Percentiles rank a stretch among this genome's conserved stretches.
phyloP scores from a whole-genome alignment of 225 moss, liverwort and hornwort species.

The Takakia lepidozioides region DNA sequence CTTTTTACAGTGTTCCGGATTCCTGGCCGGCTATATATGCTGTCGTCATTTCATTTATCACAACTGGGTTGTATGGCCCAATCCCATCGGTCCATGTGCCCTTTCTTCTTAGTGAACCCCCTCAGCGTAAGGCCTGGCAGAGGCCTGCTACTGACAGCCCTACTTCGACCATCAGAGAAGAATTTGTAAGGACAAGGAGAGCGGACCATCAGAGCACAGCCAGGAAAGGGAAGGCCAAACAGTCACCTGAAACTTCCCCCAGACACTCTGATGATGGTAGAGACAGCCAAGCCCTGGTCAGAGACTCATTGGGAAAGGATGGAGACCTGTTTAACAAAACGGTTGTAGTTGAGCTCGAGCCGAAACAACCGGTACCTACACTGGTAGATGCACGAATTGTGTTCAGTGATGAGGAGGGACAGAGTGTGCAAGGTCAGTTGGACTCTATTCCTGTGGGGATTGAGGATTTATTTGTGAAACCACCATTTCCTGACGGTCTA shows the following conservation, averaged over 20 bases:
- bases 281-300: constrained; percentile 21
- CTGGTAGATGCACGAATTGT: constrained; percentile 80
- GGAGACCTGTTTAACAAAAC: constrained; percentile 29
- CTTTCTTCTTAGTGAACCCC: constrained; percentile 80
- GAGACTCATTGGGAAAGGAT: constrained; percentile 23
- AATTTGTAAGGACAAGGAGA: constrained; percentile 9
- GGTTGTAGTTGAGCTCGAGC: constrained; percentile 74
- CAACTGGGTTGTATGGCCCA: constrained; percentile 80
- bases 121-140: constrained; percentile 35
- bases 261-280: constrained; percentile 36
- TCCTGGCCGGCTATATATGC: constrained; percentile 97
- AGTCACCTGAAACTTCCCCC: constrained; percentile 4
- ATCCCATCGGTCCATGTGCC: constrained; percentile 81
- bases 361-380: constrained; percentile 92
- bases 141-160: constrained; percentile 30
- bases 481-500: constrained; percentile 44
- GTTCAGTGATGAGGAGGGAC: constrained; percentile 78
- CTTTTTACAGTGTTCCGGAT: constrained; percentile 20
- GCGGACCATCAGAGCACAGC: constrained; percentile 6
- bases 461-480: constrained; percentile 81
- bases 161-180: constrained; percentile 24
- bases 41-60: constrained; percentile 66
- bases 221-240: constrained; percentile 43
- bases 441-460: constrained; percentile 86
- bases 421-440: constrained; percentile 67